A percentile compares a stretch with the other conserved stretches of the same genome.
Conservation (phyloP, 148 eudicot genomes). For the Rhododendron molle region DNA sequence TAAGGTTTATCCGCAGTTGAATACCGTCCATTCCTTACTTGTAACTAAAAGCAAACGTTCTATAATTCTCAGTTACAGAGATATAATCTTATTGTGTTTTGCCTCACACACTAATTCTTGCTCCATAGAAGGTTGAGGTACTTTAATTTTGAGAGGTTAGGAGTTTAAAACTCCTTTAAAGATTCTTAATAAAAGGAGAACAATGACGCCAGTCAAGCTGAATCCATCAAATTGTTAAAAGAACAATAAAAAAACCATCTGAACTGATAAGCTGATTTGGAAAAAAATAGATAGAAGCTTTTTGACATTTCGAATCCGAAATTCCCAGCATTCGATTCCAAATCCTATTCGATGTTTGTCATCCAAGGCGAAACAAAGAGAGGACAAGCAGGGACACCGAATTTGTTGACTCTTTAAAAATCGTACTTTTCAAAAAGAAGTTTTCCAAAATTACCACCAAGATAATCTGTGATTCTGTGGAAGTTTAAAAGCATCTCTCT, state of each 20-base stretch:
- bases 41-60: not conserved
- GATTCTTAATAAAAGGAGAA: not conserved
- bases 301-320: not conserved
- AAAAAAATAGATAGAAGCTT: not conserved
- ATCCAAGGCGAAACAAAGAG: not conserved
- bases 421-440: not conserved
- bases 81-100: not conserved
- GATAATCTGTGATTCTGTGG: not conserved
- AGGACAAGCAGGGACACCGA: not conserved
- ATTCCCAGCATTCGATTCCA: not conserved
- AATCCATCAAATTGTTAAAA: not conserved
- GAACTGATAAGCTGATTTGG: not conserved
- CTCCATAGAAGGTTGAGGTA: not conserved
- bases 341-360: not conserved
- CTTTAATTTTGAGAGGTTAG: not conserved
- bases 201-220: not conserved
- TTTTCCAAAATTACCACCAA: not conserved
- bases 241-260: not conserved
- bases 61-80: not conserved
- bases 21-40: not conserved
- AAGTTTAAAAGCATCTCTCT: not conserved
- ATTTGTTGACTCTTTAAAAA: not conserved
- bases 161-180: not conserved
- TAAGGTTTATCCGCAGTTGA: not conserved
- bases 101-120: not conserved